phyloP scores from a whole-genome alignment of 2,329 filamentous ascomycete genomes.

The Diaporthe velutina region DNA sequence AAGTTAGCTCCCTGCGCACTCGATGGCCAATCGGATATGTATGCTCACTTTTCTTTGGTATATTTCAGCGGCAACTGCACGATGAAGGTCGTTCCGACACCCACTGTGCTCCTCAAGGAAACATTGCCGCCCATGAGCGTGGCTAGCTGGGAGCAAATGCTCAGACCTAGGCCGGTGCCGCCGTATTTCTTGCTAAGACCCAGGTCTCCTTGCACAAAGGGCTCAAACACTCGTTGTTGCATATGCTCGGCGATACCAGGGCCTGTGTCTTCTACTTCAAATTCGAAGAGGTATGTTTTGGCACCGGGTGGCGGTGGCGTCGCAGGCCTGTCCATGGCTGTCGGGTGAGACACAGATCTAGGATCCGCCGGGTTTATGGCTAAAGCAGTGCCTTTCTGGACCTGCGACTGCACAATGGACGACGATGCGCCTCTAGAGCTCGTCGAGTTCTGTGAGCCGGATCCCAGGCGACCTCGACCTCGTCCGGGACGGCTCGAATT shows the following conservation, averaged over 20 bases:
- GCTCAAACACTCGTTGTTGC: conserved; percentile 89
- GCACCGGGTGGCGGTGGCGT: conserved; percentile 73
- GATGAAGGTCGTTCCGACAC: conserved; percentile 83
- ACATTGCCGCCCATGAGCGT: conserved; percentile 86
- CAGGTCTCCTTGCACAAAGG: conserved; percentile 93
- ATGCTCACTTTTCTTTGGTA: conserved; percentile 73
- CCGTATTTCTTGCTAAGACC: conserved; percentile 91
- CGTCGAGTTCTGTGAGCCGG: conserved; percentile 64
- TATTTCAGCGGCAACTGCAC: conserved; percentile 87
- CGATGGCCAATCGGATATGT: background rate
- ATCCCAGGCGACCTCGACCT: conserved; percentile 59
- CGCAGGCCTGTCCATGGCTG: conserved; percentile 66
- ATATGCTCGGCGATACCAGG: conserved; percentile 85
- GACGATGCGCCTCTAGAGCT: conserved; percentile 56
- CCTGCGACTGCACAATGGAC: conserved; percentile 46
- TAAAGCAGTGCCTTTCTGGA: conserved; percentile 64
- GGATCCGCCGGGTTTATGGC: conserved; percentile 74
- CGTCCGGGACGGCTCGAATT: conserved; percentile 58
- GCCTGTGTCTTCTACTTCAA: conserved; percentile 89
- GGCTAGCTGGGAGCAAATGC: conserved; percentile 90
- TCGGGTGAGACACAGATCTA: conserved; percentile 61
- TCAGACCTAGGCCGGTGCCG: conserved; percentile 88
- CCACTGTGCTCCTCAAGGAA: conserved; percentile 76
- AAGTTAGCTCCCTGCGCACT: background rate
- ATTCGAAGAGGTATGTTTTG: conserved; percentile 82